Percentiles rank a stretch among this genome's conserved stretches.
phyloP scores from a whole-genome alignment of 2,329 filamentous ascomycete species.

The Alternaria burnsii region DNA sequence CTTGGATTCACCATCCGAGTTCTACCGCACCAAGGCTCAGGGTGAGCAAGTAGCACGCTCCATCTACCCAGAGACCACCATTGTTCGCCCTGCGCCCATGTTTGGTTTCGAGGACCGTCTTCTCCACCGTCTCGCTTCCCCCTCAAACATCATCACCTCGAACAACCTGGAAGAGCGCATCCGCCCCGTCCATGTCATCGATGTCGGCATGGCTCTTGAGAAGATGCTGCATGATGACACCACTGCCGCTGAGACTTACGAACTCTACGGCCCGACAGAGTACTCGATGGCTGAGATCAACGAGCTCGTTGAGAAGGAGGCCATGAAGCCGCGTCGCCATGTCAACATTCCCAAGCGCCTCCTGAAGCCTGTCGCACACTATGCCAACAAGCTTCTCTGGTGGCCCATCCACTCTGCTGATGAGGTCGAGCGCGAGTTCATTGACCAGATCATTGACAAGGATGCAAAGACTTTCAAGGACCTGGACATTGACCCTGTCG shows the following conservation, averaged over 20 bases:
- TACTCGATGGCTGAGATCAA: constrained; percentile 91
- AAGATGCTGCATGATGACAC: constrained; percentile 89
- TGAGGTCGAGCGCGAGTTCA: constrained; percentile 89
- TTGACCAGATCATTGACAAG: constrained; percentile 90
- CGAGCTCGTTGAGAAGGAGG: constrained; percentile 88
- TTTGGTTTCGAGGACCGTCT: constrained; percentile 96
- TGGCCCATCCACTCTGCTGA: constrained; percentile 86
- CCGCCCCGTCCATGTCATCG: constrained; percentile 90
- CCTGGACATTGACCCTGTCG: constrained; percentile 85
- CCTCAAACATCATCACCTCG: constrained; percentile 83
- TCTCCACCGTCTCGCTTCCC: constrained; percentile 82
- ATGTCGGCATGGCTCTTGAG: constrained; percentile 89
- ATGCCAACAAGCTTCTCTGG: constrained; percentile 86
- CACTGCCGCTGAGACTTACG: constrained; percentile 89
- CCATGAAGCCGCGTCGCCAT: constrained; percentile 86
- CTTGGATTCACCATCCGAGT: constrained; percentile 81
- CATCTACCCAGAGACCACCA: constrained; percentile 96
- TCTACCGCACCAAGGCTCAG: constrained; percentile 88
- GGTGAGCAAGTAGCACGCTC: constrained; percentile 84
- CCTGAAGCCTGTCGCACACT: constrained; percentile 75
- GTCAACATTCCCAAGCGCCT: constrained; percentile 87
- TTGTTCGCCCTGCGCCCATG: constrained; percentile 90
- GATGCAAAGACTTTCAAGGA: constrained; percentile 96
- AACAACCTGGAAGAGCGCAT: constrained; percentile 94
- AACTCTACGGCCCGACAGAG: constrained; percentile 92